These are phyloP conservation scores for Cladophialophora carrionii DNA, from an alignment of 2,329 filamentous ascomycete species.

Conservation along the genomic window DNA sequence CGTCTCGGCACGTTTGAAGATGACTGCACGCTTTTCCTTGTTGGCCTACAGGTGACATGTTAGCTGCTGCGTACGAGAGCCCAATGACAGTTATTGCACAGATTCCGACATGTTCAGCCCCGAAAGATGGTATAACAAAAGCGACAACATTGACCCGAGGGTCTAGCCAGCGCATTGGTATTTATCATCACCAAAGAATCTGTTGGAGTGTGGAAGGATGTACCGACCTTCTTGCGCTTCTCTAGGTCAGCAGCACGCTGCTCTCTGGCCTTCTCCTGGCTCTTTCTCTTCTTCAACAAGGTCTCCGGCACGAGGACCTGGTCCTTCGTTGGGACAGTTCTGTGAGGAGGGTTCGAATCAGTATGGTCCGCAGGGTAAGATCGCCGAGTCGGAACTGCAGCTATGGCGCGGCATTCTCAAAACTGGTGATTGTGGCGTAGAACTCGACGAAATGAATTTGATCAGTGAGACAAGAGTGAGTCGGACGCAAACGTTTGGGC, in stretches of 20 bases:
- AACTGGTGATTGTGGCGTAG: conserved; percentile 64
- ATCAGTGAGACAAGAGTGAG: conserved; percentile 64
- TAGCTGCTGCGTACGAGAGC: conserved; percentile 42
- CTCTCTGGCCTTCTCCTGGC: conserved; percentile 97
- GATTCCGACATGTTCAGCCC: conserved; percentile 68
- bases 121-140: conserved; percentile 96
- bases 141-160: conserved; percentile 91
- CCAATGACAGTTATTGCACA: conserved; percentile 4
- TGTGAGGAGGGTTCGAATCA: conserved; percentile 59
- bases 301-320: conserved; percentile 98
- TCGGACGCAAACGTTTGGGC: conserved; percentile 17
- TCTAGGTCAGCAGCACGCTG: conserved; percentile 76
- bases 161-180: conserved; percentile 90
- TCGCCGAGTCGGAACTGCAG: conserved; percentile 91
- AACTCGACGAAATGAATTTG: conserved; percentile 79
- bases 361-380: conserved; percentile 79
- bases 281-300: conserved; percentile 99
- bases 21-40: conserved; percentile 97
- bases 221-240: conserved; percentile 88
- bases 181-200: conserved; percentile 77
- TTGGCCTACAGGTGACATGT: conserved; percentile 66
- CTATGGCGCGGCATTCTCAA: conserved; percentile 87
- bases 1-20: conserved; percentile 99
- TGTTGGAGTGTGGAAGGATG: conserved; percentile 43
- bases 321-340: conserved; percentile 89